Evolutionary conservation across 2,329 filamentous ascomycete species (phyloP).

Genomic region (Kalaharituber pfeilii): DNA sequence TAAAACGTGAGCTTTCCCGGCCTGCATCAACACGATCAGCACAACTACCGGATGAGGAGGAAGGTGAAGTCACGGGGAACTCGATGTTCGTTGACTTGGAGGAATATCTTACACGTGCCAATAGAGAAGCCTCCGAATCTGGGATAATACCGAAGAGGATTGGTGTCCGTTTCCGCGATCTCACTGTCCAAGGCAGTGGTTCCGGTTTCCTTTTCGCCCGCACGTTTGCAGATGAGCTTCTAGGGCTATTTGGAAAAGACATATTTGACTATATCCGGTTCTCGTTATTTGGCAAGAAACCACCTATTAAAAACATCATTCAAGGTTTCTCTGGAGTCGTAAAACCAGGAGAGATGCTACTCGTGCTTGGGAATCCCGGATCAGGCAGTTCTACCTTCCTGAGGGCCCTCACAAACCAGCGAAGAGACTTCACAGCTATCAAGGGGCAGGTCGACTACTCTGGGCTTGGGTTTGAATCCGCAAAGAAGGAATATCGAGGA

Average conservation of each 20-base stretch:
- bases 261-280: conserved; percentile 24
- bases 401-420: conserved; percentile 56
- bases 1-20: conserved; percentile 8
- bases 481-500: conserved; percentile 50
- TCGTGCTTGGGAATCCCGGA: conserved; percentile 55
- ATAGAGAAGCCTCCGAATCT: conserved; percentile 13
- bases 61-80: conserved; percentile 9
- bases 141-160: conserved; percentile 22
- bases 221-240: conserved; percentile 20
- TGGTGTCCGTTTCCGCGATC: conserved; percentile 21
- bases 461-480: conserved; percentile 49
- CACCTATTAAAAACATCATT: conserved; percentile 33
- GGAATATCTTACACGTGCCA: conserved; percentile 19
- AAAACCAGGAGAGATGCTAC: conserved; percentile 52
- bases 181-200: conserved; percentile 20
- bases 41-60: conserved; percentile 13
- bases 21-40: conserved; percentile 3
- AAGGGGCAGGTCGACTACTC: conserved; percentile 55
- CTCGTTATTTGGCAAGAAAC: neutral
- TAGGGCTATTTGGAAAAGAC: conserved; percentile 19
- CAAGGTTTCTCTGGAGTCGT: conserved; percentile 51
- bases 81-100: conserved; percentile 19
- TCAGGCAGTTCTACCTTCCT: conserved; percentile 61
- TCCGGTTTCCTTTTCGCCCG: conserved; percentile 17
- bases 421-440: conserved; percentile 46